A percentile compares a stretch with the other conserved stretches of the same genome.
Conservation (phyloP, 805 yeast genomes). For the Metschnikowia gelsemii region DNA sequence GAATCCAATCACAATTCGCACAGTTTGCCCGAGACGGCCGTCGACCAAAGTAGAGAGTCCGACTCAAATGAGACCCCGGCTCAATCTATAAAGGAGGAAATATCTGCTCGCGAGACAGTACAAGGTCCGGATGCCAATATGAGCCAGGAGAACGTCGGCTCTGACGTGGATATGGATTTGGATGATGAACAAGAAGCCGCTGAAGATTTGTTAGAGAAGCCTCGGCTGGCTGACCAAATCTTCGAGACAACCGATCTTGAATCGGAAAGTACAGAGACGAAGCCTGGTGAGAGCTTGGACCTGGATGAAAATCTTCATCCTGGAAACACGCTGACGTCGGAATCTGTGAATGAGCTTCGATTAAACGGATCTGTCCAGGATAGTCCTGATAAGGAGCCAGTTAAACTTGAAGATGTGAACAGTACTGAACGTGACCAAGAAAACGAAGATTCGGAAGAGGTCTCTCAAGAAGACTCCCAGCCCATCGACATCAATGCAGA, state of each 20-base stretch:
- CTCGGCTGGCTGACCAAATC: background rate
- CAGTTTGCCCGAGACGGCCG: constrained; percentile 5
- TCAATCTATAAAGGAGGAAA: background rate
- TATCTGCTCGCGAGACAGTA: background rate
- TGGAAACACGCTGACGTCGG: background rate
- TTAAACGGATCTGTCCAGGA: constrained; percentile 1
- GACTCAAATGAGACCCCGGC: no score
- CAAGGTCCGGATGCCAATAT: background rate
- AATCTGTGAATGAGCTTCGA: background rate
- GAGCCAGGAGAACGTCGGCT: background rate
- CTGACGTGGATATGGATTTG: background rate
- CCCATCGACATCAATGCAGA: constrained; percentile 17
- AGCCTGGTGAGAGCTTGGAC: background rate
- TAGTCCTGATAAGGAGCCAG: background rate
- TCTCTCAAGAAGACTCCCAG: constrained; percentile 4
- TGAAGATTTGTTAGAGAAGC: background rate
- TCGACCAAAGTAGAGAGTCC: no score
- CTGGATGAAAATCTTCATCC: background rate
- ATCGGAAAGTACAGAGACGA: background rate
- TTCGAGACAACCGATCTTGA: background rate
- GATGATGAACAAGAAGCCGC: background rate
- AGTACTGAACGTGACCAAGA: background rate
- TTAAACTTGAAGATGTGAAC: constrained; percentile 4
- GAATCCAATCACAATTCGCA: no score
- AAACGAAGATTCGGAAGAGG: constrained; percentile 3